Evolutionary conservation across 1,284 basidiomycete species (phyloP), one percentile per base, ranked within the genome.

Genomic region (Porogramme epimiltina): DNA sequence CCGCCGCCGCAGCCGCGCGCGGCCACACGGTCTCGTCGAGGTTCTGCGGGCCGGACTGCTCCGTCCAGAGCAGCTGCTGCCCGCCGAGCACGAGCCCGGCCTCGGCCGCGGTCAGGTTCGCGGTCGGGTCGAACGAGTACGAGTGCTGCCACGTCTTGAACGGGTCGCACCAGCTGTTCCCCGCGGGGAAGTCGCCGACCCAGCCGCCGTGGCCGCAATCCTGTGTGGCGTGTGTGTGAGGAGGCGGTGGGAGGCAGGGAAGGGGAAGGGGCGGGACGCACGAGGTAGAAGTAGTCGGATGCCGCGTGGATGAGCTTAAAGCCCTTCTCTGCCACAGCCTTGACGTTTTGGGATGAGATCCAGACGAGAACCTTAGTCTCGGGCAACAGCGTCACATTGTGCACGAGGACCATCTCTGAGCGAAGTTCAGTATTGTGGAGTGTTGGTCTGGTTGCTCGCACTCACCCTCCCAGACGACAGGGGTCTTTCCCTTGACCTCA

Each of bases 201-300:
- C 91, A 95, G 37, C 70, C 82, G 3, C 93, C 92, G 0, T 71
- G 84, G 13, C 94, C 92, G 66, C 90, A 91, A 61, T 93, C 89
- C 84, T 85, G 49, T n/a, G 24, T 40, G 4, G 4, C 16, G 19
- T 25, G 19, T n/a, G 13, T 22, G 19, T 25, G 11, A 23, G 28
- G 26, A 43, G 42, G 5, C 3, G 9, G 20, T 13, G 25, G 56
- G 23, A 51, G 49, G 3, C 3, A 23, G 41, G 26, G 16, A 13
- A 39, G 4, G 4, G 18, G n/a, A 36, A 20, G 24, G 3, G 31
- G 18, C 31, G 11, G 45, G 15, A 65, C 74, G 34, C 36, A 71
- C 77, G n/a, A 87, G 73, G 66, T 87, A 87, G 66, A 85, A 82
- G 66, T 76, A 81, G 57, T 82, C 73, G n/a, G 74, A 76, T 0